phyloP scores from a whole-genome alignment of 1,284 basidiomycete genomes.

The Volvariella volvacea region DNA sequence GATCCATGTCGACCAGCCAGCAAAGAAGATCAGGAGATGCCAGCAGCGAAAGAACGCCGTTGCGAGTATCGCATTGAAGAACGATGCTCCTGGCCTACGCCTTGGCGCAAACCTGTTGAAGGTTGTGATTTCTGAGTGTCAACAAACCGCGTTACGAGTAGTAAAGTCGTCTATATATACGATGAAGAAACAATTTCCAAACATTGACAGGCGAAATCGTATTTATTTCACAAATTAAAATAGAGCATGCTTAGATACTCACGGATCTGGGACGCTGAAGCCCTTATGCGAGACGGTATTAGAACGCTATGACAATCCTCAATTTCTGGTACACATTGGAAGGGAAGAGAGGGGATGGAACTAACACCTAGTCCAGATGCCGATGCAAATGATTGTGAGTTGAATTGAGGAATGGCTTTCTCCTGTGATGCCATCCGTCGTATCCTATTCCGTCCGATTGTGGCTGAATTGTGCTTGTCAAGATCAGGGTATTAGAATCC shows the following conservation, averaged over 20 bases:
- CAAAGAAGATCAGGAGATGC: constrained; percentile 59
- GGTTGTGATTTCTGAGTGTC: background rate
- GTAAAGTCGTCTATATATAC: too few relatives aligned
- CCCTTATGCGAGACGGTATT: constrained; percentile 19
- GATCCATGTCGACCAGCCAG: constrained; percentile 50
- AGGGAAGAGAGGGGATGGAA: too few relatives aligned
- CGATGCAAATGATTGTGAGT: constrained; percentile 5
- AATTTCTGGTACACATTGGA: constrained; percentile 13
- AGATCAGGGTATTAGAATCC: too few relatives aligned
- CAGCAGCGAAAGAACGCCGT: constrained; percentile 63
- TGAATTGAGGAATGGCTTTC: background rate
- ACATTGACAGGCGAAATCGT: too few relatives aligned
- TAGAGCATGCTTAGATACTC: constrained; percentile 8
- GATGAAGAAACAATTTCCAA: background rate
- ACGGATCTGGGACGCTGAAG: constrained; percentile 29
- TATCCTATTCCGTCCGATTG: too few relatives aligned
- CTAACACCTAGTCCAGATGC: too few relatives aligned
- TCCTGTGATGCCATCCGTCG: background rate
- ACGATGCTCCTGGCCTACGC: constrained; percentile 29
- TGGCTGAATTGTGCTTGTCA: too few relatives aligned
- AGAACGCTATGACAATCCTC: constrained; percentile 10
- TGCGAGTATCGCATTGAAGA: constrained; percentile 46
- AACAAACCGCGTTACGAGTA: background rate
- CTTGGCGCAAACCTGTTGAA: constrained; percentile 31
- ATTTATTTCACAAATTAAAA: background rate